Percentiles rank a stretch among this genome's conserved stretches.
Evolutionary conservation across 2,329 filamentous ascomycete species (phyloP).

Genomic region (Curvularia verruculosa): DNA sequence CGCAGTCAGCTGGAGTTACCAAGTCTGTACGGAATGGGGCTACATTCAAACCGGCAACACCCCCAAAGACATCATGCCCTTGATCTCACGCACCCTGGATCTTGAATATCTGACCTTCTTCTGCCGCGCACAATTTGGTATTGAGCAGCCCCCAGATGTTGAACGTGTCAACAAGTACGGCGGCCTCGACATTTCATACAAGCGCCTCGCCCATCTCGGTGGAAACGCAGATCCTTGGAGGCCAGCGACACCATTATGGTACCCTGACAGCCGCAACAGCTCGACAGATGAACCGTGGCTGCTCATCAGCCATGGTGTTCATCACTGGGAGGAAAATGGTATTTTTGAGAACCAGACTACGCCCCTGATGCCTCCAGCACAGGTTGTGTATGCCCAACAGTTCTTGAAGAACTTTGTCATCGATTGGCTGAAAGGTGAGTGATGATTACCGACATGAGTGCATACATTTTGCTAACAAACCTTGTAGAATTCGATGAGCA

Average conservation of each 20-base stretch:
- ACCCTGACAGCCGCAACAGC: constrained; percentile 63
- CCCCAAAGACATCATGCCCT: constrained; percentile 66
- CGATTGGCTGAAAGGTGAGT: constrained; percentile 65
- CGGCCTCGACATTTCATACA: constrained; percentile 73
- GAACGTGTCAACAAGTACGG: constrained; percentile 77
- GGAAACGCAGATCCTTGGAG: constrained; percentile 83
- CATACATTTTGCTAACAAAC: neutral
- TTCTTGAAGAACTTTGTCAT: constrained; percentile 67
- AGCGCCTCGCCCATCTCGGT: constrained; percentile 77
- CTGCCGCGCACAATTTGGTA: constrained; percentile 73
- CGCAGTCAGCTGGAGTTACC: constrained; percentile 61
- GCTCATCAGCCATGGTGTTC: constrained; percentile 75
- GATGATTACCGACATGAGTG: neutral
- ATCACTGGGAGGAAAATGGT: constrained; percentile 81
- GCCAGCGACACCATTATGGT: constrained; percentile 72
- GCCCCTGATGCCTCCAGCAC: constrained; percentile 61
- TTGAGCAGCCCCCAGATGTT: constrained; percentile 67
- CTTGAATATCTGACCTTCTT: constrained; percentile 66
- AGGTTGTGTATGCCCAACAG: constrained; percentile 65
- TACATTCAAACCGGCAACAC: constrained; percentile 77
- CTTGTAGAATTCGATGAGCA: constrained; percentile 6
- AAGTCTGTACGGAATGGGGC: constrained; percentile 67
- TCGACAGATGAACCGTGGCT: constrained; percentile 72
- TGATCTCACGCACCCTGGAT: constrained; percentile 74
- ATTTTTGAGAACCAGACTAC: constrained; percentile 68